These are phyloP conservation scores for Porcisia hertigi DNA, from an alignment of 208 protist genomes.

Conservation along the genomic window DNA sequence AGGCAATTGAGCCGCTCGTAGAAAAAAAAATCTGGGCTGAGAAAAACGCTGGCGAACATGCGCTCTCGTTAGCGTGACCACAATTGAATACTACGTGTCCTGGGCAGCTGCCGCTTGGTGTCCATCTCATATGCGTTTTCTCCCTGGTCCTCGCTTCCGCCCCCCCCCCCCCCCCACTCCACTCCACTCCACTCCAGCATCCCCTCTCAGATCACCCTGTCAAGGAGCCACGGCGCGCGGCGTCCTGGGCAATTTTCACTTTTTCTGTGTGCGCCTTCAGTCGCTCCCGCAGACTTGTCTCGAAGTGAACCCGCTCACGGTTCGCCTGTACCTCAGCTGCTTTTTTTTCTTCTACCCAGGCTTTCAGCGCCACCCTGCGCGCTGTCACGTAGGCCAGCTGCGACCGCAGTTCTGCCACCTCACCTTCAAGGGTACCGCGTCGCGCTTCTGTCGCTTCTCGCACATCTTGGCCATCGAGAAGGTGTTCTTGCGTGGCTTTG, in stretches of 20 bases:
- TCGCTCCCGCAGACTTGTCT: slow-evolving; percentile 32
- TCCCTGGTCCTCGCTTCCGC: background rate
- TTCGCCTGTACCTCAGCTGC: slow-evolving; percentile 8
- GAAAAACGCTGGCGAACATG: too few species aligned
- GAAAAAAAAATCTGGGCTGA: too few species aligned
- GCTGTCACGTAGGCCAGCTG: slow-evolving; percentile 23
- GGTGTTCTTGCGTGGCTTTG: slow-evolving; percentile 15
- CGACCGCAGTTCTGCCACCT: slow-evolving; percentile 33
- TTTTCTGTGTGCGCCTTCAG: slow-evolving; percentile 39
- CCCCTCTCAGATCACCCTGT: background rate
- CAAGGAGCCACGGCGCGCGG: slow-evolving; percentile 35
- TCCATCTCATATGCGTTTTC: background rate
- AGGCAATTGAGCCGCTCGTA: too few species aligned
- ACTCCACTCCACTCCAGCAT: background rate
- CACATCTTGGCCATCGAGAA: slow-evolving; percentile 33
- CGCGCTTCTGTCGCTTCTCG: slow-evolving; percentile 24
- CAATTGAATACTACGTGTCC: too few species aligned
- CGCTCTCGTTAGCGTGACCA: too few species aligned
- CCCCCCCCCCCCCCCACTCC: background rate
- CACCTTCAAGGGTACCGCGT: slow-evolving; percentile 19
- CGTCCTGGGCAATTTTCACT: slow-evolving; percentile 40
- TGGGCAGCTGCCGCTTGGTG: background rate
- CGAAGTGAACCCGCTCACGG: slow-evolving; percentile 28
- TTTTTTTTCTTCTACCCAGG: slow-evolving; percentile 21
- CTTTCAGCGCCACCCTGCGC: slow-evolving; percentile 25